Percentiles rank a stretch among this genome's conserved stretches.
Evolutionary conservation across 2,329 filamentous ascomycete genomes (phyloP).

Genomic region (Pochonia chlamydosporia): DNA sequence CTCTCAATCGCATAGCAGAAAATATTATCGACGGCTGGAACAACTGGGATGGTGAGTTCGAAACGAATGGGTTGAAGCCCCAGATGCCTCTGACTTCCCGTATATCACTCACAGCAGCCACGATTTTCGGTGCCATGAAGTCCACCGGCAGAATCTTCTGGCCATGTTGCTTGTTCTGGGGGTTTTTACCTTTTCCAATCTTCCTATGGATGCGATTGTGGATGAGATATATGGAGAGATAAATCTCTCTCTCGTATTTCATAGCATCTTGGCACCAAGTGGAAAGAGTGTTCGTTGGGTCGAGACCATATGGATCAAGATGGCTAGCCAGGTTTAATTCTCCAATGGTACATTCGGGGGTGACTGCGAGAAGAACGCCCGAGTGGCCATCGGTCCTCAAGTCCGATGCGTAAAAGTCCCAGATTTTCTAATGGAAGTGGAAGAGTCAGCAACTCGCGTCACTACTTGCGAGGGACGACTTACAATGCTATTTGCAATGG

Average conservation of each 20-base stretch:
- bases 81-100: constrained; percentile 8
- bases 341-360: constrained; percentile 18
- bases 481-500: constrained; percentile 19
- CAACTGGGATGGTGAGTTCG: neutral
- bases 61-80: constrained; percentile 13
- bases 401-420: constrained; percentile 15
- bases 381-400: constrained; percentile 15
- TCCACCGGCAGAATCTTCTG: constrained; percentile 1
- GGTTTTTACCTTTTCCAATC: neutral
- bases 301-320: constrained; percentile 8
- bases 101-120: constrained; percentile 1
- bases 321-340: constrained; percentile 10
- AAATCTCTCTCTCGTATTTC: constrained; percentile 10
- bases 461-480: constrained; percentile 5
- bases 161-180: neutral
- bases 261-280: constrained; percentile 12
- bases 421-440: constrained; percentile 17
- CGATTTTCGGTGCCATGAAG: constrained; percentile 5
- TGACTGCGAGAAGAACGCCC: constrained; percentile 18
- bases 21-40: constrained; percentile 13
- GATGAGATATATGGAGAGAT: constrained; percentile 9
- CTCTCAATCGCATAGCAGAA: constrained; percentile 7
- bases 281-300: neutral
- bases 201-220: constrained; percentile 1
- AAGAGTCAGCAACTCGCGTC: neutral